Conservation (phyloP, 2,329 filamentous ascomycete genomes). For the Fusarium papillatum region DNA sequence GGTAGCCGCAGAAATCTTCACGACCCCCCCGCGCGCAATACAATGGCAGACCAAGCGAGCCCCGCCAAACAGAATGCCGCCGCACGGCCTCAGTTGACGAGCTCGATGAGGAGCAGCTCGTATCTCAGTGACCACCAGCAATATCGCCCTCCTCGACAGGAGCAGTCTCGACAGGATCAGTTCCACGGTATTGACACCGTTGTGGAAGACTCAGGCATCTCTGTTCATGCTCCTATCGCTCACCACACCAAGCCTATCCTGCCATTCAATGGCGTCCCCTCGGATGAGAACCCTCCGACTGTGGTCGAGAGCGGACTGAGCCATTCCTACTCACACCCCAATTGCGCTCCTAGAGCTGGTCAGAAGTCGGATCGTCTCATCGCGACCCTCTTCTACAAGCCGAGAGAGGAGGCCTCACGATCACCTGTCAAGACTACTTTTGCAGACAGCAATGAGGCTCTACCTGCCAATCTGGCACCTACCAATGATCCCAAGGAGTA, state of each 20-base stretch:
- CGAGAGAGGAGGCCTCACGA: slow-evolving; percentile 48
- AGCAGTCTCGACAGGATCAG: slow-evolving; percentile 65
- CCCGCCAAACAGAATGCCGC: slow-evolving; percentile 50
- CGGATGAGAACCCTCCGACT: slow-evolving; percentile 68
- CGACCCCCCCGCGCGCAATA: slow-evolving; percentile 29
- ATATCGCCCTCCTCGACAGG: slow-evolving; percentile 68
- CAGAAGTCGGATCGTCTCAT: slow-evolving; percentile 65
- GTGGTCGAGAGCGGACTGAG: slow-evolving; percentile 74
- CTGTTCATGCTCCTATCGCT: slow-evolving; percentile 41
- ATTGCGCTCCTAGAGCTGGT: slow-evolving; percentile 69
- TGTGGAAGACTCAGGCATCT: slow-evolving; percentile 65
- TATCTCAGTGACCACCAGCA: slow-evolving; percentile 75
- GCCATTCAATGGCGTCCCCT: slow-evolving; percentile 72
- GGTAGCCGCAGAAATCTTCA: slow-evolving; percentile 29
- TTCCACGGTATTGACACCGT: slow-evolving; percentile 75
- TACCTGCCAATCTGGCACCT: slow-evolving; percentile 69
- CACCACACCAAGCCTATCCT: slow-evolving; percentile 57
- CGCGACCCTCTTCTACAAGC: slow-evolving; percentile 75
- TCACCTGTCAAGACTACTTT: slow-evolving; percentile 46
- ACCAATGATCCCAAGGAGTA: slow-evolving; percentile 70
- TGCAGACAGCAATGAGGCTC: slow-evolving; percentile 50
- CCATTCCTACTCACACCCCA: slow-evolving; percentile 73
- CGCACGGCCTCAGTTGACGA: slow-evolving; percentile 62
- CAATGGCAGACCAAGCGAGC: slow-evolving; percentile 50
- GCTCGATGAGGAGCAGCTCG: slow-evolving; percentile 70